A percentile compares a stretch with the other conserved stretches of the same genome.
These are phyloP conservation scores for Aspergillus affinis DNA, from an alignment of 495 filamentous ascomycete genomes.

Conservation along the genomic window DNA sequence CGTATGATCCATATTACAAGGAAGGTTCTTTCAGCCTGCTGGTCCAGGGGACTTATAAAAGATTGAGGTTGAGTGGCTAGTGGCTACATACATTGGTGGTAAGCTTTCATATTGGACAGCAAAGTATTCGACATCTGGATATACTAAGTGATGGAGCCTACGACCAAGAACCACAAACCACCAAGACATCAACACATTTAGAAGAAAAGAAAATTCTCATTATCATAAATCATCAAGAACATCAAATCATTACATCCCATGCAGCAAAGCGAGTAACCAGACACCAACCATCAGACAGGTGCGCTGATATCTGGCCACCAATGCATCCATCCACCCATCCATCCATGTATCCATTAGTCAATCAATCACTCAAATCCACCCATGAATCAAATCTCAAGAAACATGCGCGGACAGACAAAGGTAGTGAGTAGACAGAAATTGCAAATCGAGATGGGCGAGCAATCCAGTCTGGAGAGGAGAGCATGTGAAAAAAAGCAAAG, in stretches of 20 bases:
- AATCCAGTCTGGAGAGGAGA: slow-evolving; percentile 19
- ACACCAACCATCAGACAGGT: not conserved
- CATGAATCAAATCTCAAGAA: not conserved
- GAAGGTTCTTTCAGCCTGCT: too few relatives aligned
- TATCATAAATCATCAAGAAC: slow-evolving; percentile 23
- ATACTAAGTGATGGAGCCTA: too few relatives aligned
- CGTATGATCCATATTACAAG: too few relatives aligned
- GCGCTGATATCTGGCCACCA: not conserved
- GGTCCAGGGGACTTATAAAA: too few relatives aligned
- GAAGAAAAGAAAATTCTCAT: slow-evolving; percentile 16
- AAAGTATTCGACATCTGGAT: too few relatives aligned
- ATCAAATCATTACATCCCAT: slow-evolving; percentile 12
- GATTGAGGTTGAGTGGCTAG: too few relatives aligned
- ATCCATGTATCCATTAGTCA: not conserved
- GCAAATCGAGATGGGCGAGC: not conserved
- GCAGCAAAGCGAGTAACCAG: not conserved
- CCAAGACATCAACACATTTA: slow-evolving; percentile 6
- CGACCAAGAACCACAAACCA: not conserved
- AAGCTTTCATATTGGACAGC: too few relatives aligned
- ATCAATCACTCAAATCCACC: not conserved
- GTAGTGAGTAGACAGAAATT: slow-evolving; percentile 15
- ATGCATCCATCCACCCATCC: not conserved
- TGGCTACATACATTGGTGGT: too few relatives aligned
- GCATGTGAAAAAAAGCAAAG: slow-evolving; percentile 30
- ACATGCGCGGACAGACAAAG: slow-evolving; percentile 17